Evolutionary conservation across 257 asterid genomes (phyloP).

Genomic region (Nicotiana tabacum): DNA sequence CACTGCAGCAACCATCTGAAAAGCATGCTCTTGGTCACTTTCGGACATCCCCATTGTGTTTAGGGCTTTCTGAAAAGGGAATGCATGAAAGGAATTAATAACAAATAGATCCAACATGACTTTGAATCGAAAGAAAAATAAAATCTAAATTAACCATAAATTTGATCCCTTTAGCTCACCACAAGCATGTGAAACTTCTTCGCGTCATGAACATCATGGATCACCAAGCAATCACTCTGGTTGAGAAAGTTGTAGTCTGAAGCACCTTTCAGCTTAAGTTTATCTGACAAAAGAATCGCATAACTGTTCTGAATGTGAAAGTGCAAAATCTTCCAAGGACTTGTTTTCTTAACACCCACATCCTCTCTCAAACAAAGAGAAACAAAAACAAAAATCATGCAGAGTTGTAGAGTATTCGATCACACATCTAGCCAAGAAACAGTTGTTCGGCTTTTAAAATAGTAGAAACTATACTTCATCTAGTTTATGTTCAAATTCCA

Average conservation of each 20-base stretch:
- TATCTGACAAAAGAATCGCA: conserved; percentile 38
- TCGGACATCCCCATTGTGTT: conserved; percentile 47
- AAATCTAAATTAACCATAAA: not conserved
- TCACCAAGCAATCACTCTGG: conserved; percentile 63
- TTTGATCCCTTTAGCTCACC: conserved; percentile 17
- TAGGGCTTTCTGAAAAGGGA: conserved; percentile 64
- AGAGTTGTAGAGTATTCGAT: not conserved
- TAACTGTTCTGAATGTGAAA: not conserved
- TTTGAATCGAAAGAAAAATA: conserved; percentile 6
- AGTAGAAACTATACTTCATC: not conserved
- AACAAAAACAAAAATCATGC: not conserved
- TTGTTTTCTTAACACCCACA: not conserved
- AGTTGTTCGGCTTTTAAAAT: not conserved
- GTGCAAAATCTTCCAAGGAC: not conserved
- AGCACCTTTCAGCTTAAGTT: conserved; percentile 59
- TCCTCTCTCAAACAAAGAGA: not conserved
- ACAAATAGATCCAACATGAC: conserved; percentile 11
- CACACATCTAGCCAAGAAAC: conserved; percentile 3
- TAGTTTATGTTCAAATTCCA: not conserved
- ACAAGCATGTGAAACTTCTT: conserved; percentile 50
- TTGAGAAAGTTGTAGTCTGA: conserved; percentile 65
- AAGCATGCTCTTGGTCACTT: conserved; percentile 69
- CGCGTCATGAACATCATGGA: conserved; percentile 63
- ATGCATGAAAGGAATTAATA: conserved; percentile 13
- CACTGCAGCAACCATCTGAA: conserved; percentile 85